These are phyloP conservation scores for Serendipita sp. DNA, from an alignment of 768 basidiomycete genomes.

Conservation along the genomic window DNA sequence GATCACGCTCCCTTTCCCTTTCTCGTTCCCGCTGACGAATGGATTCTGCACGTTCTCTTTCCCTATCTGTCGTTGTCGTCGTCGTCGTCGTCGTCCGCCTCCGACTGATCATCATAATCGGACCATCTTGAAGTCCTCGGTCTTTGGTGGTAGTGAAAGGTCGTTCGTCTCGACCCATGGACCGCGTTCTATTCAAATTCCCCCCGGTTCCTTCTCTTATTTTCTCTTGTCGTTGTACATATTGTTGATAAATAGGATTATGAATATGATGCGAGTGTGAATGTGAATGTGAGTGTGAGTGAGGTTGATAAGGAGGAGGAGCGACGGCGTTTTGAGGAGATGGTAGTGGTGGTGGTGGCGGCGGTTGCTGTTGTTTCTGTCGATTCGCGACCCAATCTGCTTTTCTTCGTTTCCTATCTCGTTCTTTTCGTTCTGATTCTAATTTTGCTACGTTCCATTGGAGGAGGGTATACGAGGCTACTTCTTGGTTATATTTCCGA, in stretches of 20 bases:
- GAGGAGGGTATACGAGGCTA: conserved; percentile 25
- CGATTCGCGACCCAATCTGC: background rate
- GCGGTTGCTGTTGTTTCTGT: background rate
- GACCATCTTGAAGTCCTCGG: background rate
- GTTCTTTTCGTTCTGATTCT: background rate
- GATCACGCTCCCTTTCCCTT: too few species aligned
- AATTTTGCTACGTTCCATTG: conserved; percentile 21
- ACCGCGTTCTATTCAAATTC: background rate
- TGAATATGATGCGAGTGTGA: too few species aligned
- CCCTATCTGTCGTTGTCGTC: too few species aligned
- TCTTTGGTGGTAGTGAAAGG: too few species aligned
- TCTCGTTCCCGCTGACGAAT: too few species aligned
- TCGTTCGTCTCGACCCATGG: background rate
- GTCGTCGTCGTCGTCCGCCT: background rate
- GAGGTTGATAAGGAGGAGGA: too few species aligned
- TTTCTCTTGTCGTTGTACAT: too few species aligned
- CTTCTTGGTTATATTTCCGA: conserved; percentile 24
- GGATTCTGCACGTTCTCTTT: too few species aligned
- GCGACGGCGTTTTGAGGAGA: too few species aligned
- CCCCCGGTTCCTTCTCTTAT: background rate
- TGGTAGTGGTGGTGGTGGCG: background rate
- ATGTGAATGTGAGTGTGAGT: too few species aligned
- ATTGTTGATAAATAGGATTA: too few species aligned
- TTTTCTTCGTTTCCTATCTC: background rate
- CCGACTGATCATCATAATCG: conserved; percentile 1